Conservation (phyloP, 75 land plant genomes). For the Pinus tabuliformis region DNA sequence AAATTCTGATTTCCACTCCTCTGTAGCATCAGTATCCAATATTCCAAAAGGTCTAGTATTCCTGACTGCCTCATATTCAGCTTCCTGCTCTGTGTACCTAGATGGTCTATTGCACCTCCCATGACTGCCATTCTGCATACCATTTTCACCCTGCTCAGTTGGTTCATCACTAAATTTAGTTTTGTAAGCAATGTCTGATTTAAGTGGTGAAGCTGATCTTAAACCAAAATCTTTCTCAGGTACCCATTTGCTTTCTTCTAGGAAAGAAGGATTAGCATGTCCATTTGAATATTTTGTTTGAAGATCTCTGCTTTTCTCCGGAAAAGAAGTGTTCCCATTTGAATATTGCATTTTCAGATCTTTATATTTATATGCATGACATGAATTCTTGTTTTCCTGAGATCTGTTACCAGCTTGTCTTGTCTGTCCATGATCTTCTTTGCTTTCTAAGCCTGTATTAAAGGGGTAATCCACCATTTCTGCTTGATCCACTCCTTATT, state of each 20-base stretch:
- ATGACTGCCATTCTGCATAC: slow-evolving; percentile 6
- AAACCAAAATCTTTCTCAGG: not conserved
- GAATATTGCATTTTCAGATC: not conserved
- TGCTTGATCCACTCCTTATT: not conserved
- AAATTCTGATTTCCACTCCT: not conserved
- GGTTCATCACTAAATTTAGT: not conserved
- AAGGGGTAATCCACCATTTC: not conserved
- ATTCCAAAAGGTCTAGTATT: not conserved
- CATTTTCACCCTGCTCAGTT: not conserved
- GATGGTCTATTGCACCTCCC: not conserved
- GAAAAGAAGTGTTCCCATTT: not conserved
- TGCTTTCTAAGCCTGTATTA: not conserved
- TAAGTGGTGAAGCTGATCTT: not conserved
- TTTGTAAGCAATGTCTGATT: not conserved
- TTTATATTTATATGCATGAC: not conserved
- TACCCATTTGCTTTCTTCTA: slow-evolving; percentile 2
- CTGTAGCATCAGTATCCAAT: not conserved
- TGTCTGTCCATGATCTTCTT: not conserved
- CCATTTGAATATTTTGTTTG: not conserved
- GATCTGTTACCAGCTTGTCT: not conserved
- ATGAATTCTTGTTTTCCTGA: not conserved
- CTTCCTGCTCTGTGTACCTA: not conserved
- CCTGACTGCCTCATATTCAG: not conserved
- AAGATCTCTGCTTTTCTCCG: not conserved
- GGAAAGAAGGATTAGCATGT: not conserved